Conservation (phyloP, 139 green algal genomes). For the Spirogloea muscicola region DNA sequence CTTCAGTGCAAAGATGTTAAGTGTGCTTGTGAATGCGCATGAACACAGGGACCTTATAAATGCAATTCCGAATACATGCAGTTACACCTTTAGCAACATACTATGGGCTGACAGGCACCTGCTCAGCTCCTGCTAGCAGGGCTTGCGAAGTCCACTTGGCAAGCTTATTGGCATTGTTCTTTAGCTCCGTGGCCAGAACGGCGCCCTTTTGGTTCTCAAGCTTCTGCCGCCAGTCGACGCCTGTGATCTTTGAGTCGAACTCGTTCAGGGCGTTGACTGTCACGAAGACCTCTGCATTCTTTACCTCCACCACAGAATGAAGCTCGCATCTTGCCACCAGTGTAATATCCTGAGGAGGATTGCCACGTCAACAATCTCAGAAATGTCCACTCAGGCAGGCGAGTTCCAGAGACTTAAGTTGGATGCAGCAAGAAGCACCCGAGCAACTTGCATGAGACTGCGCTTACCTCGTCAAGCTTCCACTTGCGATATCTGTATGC, state of each 20-base stretch:
- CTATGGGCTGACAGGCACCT: too few species aligned
- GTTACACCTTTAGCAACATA: too few species aligned
- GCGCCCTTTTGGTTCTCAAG: conserved; percentile 93
- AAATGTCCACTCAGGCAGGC: too few species aligned
- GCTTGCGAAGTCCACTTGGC: conserved; percentile 93
- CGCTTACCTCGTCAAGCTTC: conserved; percentile 59
- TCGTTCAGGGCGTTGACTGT: conserved; percentile 95
- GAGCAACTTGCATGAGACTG: too few species aligned
- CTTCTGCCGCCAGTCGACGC: conserved; percentile 90
- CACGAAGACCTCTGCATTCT: conserved; percentile 67
- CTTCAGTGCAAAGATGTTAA: too few species aligned
- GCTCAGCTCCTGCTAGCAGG: conserved; percentile 78
- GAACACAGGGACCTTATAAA: too few species aligned
- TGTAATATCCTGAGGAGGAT: conserved; percentile 35
- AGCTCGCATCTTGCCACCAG: conserved; percentile 90
- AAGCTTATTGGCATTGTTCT: conserved; percentile 98
- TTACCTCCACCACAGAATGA: conserved; percentile 68
- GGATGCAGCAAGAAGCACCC: too few species aligned
- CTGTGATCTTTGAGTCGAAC: conserved; percentile 73
- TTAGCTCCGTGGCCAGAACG: conserved; percentile 88
- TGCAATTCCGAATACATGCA: too few species aligned
- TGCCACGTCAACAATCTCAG: too few species aligned
- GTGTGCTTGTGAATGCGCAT: too few species aligned
- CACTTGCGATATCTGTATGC: conserved; percentile 79
- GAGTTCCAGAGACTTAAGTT: too few species aligned